Evolutionary conservation across 202 grass and related monocot species (phyloP), one percentile per base, ranked within the genome.

Genomic region (Eragrostis tef): DNA sequence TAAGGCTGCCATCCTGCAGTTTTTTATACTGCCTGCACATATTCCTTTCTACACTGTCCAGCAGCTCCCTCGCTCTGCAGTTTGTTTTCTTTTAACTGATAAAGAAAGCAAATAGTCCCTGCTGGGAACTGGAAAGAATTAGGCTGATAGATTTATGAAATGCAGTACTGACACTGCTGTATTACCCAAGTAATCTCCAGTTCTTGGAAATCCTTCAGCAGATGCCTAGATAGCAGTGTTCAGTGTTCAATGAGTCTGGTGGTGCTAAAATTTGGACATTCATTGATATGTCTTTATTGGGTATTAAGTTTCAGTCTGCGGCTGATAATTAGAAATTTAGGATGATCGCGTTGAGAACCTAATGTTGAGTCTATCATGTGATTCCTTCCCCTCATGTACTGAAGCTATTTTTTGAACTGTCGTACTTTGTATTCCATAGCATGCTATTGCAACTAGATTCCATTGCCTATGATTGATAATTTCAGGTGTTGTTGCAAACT

Each of bases 321-420:
- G 5, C 50, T 52, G 50, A 52, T 73, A 73, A 21, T 31, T 31
- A 31, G 29, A 3, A 31, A 31, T 31, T 39, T 11, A 0, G 1
- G 7, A 57, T 21, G 19, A 74, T 24, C 52, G 31, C 42, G 31
- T 21, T 31, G 41, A 36, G 51, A 42, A 74, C 39, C 8, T 57
- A 72, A 58, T 74, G 31, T 48, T 88, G 29, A 9, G 19, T 52
- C 52, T 56, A 19, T 52, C 6, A 5, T 52, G 16, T 52, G 50
- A 52, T 15, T 52, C 16, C 6, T 31, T 52, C 16, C 50, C 50
- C 15, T 52, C 50, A 19, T 52, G 14, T 17, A 52, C 14, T 52
- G 19, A 52, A 17, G 15, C 13, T 52, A 6, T 4, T 19, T 52
- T 52, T 52, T 52, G 1, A 16, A 52, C 15, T 52, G 49, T 15